Evolutionary conservation across 2,329 filamentous ascomycete genomes (phyloP), one percentile per base, ranked within the genome.

Genomic region (Phyllosticta paracitricarpa): DNA sequence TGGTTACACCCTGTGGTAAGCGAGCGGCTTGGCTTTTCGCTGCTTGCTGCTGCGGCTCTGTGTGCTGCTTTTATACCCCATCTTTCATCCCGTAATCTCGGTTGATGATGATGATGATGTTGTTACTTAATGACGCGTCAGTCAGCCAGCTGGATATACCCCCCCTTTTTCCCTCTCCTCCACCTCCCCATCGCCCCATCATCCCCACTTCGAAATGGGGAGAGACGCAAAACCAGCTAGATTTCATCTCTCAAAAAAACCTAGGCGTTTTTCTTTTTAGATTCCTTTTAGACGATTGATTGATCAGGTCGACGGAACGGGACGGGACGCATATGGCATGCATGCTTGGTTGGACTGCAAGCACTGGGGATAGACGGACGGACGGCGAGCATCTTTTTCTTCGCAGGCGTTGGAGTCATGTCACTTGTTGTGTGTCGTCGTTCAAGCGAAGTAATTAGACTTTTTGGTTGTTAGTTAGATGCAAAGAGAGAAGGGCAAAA

Each of bases 1-100:
- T 28, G 67, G 67, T 52, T 83, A 83, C 61, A 78, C 83, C 68
- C 61, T 68, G 17, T 68, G 65, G 65, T 62, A 62, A 58, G 52
- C 51, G n/a, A n/a, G 6, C 28, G 28, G 40, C 14, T 22, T 22
- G 19, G 40, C 40, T 48, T 48, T n/a, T 17, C 28, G 35, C 35
- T 10, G 33, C 4, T 48, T 2, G 10, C 40, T 19, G 14, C 40
- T 17, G 14, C n/a, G 17, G 14, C 3, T n/a, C 2, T 48, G 14
- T 30, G 28, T 7, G 6, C 5, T 7, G 28, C 28, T 30, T 30
- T 30, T 30, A 1, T 22, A 22, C 19, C 19, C 28, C 28, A 30
- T n/a, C 3, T n/a, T 48, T n/a, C 6, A n/a, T 40, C 14, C 14
- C 40, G 17, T n/a, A 17, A 48, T 48, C 40, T n/a, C 10, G 3